Evolutionary conservation across 345 rosid genomes (phyloP).

Genomic region (Eucalyptus tenuipes): DNA sequence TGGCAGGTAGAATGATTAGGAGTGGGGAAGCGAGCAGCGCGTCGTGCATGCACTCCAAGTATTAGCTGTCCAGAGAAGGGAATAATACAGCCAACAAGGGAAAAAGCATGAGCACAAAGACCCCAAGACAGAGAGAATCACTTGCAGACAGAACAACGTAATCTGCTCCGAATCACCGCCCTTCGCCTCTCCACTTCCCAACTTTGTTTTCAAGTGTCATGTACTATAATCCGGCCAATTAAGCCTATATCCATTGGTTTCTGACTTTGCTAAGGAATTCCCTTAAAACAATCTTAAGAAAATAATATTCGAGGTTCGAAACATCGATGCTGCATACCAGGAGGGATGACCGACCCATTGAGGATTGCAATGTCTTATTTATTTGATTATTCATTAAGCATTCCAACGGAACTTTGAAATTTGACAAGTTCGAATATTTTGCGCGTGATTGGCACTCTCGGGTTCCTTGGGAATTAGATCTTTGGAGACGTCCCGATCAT

Average conservation of each 20-base stretch:
- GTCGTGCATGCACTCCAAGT: neutral
- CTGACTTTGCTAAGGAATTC: neutral
- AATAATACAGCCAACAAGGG: neutral
- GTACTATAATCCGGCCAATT: neutral
- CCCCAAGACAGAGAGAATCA: neutral
- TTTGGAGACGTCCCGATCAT: neutral
- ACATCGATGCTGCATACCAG: neutral
- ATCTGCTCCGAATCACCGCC: neutral
- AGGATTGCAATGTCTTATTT: neutral
- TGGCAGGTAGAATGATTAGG: neutral
- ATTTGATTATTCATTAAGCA: neutral
- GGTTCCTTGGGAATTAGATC: neutral
- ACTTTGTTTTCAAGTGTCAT: neutral
- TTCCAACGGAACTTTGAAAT: neutral
- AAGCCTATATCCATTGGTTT: neutral
- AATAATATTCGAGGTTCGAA: neutral
- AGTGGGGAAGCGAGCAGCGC: neutral
- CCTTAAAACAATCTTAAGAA: neutral
- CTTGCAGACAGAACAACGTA: neutral
- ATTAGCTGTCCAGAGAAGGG: neutral
- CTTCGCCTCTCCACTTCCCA: neutral
- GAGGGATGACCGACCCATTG: neutral
- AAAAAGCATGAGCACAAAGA: neutral
- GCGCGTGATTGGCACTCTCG: neutral
- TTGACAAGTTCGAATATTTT: neutral